phyloP scores from a whole-genome alignment of 805 yeast species.

The Jamesozyma jinghongensis region DNA sequence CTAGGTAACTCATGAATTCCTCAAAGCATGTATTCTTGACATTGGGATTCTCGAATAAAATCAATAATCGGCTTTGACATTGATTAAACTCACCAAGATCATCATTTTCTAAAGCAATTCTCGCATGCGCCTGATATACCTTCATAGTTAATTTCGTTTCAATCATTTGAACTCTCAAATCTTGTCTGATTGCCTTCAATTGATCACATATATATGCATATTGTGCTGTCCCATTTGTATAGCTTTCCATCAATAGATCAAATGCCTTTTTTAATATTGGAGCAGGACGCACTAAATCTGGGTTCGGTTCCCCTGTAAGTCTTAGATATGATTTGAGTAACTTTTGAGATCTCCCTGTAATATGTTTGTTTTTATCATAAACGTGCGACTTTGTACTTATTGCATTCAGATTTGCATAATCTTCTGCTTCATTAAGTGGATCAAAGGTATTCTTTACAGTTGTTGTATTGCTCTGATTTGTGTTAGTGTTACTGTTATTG shows the following conservation, averaged over 20 bases:
- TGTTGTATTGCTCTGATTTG: background rate
- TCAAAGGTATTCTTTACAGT: constrained; percentile 5
- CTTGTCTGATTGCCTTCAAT: constrained; percentile 87
- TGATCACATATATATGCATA: constrained; percentile 83
- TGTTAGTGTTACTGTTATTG: constrained; percentile 11
- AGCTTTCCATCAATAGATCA: constrained; percentile 44
- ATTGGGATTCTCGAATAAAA: constrained; percentile 43
- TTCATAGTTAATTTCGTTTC: constrained; percentile 63
- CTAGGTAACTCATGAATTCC: constrained; percentile 66
- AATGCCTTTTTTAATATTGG: constrained; percentile 50
- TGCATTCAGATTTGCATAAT: constrained; percentile 22
- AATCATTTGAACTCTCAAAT: constrained; percentile 83
- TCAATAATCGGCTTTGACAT: constrained; percentile 73
- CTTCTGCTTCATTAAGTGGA: constrained; percentile 14
- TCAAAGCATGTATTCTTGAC: constrained; percentile 31
- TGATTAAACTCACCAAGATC: constrained; percentile 95
- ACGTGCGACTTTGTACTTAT: constrained; percentile 26
- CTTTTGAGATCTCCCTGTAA: constrained; percentile 55
- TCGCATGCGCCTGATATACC: constrained; percentile 81
- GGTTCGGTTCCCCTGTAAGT: constrained; percentile 86
- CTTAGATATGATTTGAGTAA: constrained; percentile 76
- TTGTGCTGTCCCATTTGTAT: constrained; percentile 37
- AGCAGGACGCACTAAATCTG: constrained; percentile 70
- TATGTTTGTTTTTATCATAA: constrained; percentile 29
- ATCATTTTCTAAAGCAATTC: constrained; percentile 70